Base-by-base conservation (phyloP, 306 rosid genomes). In the Castanea crenata region DNA sequence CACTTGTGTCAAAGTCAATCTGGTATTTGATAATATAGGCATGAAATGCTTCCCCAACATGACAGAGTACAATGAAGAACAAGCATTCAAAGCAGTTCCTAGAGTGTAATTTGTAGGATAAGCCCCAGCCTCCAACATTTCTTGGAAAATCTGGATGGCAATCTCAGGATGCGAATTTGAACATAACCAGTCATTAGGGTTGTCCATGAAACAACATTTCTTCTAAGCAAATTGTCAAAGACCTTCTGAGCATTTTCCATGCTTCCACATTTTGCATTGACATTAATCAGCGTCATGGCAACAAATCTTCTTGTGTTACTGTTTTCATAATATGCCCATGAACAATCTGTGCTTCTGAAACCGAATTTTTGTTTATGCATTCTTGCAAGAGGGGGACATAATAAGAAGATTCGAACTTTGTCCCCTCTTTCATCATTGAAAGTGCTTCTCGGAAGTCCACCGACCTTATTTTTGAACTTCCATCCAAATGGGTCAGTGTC, bases 41-140 rank as follows among this genome's bases (percentile, higher is more conserved):
- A 86, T 95, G 98, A 69, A 95, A 83, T 95, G 98, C 85, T 88
- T 84, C 75, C 95, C 97, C 61, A 89, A 77, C 72, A 78, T 74
- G 6, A 87, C 55, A 25, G 86, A 87, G 0, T 79, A 78, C 86
- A 91, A 71, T 15, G 88, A 85, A 62, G 88, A 81, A 69, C 92
- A 89, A 62, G 98, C 97, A 79, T 86, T 89, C 13, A 92, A 74
- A 78, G 85, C 89, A 44, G 86, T 75, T 32, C 97, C 92, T n/a
- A 95, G 85, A 52, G 94, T 86, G 80, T 82, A 87, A 78, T 75
- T 82, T 0, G 97, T 88, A 62, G 97, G 99, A 85, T 83, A 90
- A 75, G 87, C 85, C 55, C 95, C 95, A 32, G 86, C 80, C 63
- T 86, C 67, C 82, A 95, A 84, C 97, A 95, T 90, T 73, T 92